phyloP scores from a whole-genome alignment of 352 stramenopile species.

The Globisporangium solare region DNA sequence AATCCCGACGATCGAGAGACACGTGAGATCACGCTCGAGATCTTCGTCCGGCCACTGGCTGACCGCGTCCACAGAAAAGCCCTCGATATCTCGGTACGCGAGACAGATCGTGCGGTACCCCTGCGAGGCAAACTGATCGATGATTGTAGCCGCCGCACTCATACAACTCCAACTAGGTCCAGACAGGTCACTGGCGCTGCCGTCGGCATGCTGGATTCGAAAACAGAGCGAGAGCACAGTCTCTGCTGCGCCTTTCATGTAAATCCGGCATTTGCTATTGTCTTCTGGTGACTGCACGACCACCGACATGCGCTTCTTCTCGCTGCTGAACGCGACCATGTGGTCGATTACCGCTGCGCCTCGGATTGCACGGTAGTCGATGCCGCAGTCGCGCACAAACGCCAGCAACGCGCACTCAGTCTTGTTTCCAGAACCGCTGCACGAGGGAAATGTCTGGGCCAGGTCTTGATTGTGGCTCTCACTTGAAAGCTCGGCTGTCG shows the following conservation, averaged over 20 bases:
- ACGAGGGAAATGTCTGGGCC: no score
- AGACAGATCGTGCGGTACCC: conserved; percentile 81
- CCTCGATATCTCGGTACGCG: conserved; percentile 31
- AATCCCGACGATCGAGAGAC: conserved; percentile 86
- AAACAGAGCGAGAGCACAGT: conserved; percentile 45
- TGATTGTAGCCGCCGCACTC: conserved; percentile 13
- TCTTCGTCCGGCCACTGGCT: conserved; percentile 15
- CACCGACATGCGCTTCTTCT: conserved; percentile 93
- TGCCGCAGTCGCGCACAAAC: conserved; percentile 21
- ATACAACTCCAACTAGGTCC: conserved; percentile 1
- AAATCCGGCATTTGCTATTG: conserved; percentile 19
- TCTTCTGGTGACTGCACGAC: conserved; percentile 39
- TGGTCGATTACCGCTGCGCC: conserved; percentile 17
- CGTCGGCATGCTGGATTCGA: conserved; percentile 18
- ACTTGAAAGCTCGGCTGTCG: conserved; percentile 75
- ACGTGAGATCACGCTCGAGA: conserved; percentile 32
- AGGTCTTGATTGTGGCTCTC: no score
- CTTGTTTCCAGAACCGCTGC: conserved; percentile 27
- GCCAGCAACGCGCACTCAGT: conserved; percentile 48
- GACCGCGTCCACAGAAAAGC: conserved; percentile 12
- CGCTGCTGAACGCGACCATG: conserved; percentile 87
- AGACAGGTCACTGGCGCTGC: neutral
- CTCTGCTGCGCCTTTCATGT: conserved; percentile 55
- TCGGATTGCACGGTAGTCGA: conserved; percentile 30
- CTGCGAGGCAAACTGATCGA: conserved; percentile 60